These are phyloP conservation scores for Podaxis sp. DNA, from an alignment of 768 basidiomycete genomes.

Conservation along the genomic window DNA sequence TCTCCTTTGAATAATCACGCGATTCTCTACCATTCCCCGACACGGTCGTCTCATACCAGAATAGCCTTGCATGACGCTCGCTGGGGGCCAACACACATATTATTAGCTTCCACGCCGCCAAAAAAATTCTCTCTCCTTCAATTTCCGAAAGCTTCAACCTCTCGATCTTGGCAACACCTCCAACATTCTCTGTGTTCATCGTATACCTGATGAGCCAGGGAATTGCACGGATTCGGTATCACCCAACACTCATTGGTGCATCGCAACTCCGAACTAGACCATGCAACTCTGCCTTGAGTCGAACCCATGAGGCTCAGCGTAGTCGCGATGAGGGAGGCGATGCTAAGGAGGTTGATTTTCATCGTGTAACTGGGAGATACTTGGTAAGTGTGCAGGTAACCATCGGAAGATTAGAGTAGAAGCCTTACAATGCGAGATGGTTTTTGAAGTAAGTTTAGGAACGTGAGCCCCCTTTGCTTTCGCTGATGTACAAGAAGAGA, in stretches of 20 bases:
- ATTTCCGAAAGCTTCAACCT: background rate
- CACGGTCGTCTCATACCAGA: too few species aligned
- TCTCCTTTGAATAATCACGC: background rate
- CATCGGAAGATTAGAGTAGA: background rate
- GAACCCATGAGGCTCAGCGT: background rate
- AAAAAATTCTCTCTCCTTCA: background rate
- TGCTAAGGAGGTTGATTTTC: background rate
- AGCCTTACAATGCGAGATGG: background rate
- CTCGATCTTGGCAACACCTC: slow-evolving; percentile 1
- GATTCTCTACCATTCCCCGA: too few species aligned
- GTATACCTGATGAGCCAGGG: slow-evolving; percentile 2
- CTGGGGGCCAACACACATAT: too few species aligned
- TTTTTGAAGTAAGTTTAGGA: too few species aligned
- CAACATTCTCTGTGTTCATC: slow-evolving; percentile 1
- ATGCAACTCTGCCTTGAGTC: background rate
- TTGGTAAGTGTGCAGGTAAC: background rate
- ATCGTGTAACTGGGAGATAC: background rate
- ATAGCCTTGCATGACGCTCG: too few species aligned
- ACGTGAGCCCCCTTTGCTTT: background rate
- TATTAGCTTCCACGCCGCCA: background rate
- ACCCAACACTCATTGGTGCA: background rate
- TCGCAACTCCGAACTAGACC: background rate
- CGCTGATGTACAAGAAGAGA: background rate
- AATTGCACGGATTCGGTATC: background rate
- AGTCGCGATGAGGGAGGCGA: background rate